These are phyloP conservation scores for Zasmidium angulare DNA, from an alignment of 2,329 filamentous ascomycete species.

Conservation along the genomic window DNA sequence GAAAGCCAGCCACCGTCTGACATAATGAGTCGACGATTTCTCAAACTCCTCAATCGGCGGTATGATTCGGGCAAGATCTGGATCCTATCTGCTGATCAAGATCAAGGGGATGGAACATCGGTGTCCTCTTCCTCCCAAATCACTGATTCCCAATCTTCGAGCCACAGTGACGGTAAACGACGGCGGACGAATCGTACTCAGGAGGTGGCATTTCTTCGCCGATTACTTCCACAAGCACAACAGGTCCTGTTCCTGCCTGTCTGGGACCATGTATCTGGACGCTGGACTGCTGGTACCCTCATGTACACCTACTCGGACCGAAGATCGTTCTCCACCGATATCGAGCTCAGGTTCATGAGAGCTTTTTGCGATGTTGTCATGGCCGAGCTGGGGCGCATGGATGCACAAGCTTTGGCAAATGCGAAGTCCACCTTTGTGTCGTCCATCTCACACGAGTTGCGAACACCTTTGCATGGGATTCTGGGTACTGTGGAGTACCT, in stretches of 20 bases:
- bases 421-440: conserved; percentile 54
- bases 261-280: conserved; percentile 12
- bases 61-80: no score
- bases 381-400: conserved; percentile 40
- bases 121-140: no score
- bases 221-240: conserved; percentile 9
- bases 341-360: conserved; percentile 37
- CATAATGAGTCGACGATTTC: no score
- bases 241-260: conserved; percentile 15
- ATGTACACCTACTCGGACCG: conserved; percentile 47
- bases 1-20: no score
- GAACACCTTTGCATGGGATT: conserved; percentile 48
- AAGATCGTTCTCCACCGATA: conserved; percentile 39
- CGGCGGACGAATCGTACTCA: neutral
- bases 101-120: no score
- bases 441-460: conserved; percentile 53
- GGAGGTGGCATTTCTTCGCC: neutral
- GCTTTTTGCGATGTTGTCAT: conserved; percentile 45
- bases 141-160: no score
- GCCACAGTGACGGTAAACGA: neutral
- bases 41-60: no score
- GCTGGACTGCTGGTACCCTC: conserved; percentile 30
- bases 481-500: conserved; percentile 51
- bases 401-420: conserved; percentile 24
- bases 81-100: no score